phyloP scores from a whole-genome alignment of 176 grass and related monocot genomes.

The Bolboschoenus planiculmis region DNA sequence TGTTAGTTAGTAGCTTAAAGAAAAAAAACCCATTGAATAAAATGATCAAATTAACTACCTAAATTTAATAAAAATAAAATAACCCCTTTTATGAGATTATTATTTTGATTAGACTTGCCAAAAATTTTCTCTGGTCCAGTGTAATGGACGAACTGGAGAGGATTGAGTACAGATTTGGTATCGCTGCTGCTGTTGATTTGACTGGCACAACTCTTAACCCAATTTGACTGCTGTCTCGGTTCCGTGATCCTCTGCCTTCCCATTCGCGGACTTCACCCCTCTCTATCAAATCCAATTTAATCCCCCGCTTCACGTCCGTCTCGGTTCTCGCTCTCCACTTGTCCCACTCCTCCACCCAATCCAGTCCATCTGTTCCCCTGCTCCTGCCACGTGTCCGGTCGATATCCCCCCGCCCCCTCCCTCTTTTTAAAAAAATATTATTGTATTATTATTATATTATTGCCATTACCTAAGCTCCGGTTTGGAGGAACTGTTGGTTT shows the following conservation, averaged over 20 bases:
- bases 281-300: neutral
- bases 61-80: too few species aligned
- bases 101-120: too few species aligned
- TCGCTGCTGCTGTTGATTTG: neutral
- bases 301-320: neutral
- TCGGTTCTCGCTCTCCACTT: conserved; percentile 20
- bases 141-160: neutral
- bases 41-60: too few species aligned
- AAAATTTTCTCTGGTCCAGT: too few species aligned
- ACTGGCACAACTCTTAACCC: conserved; percentile 19
- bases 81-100: too few species aligned
- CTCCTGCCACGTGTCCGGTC: conserved; percentile 30
- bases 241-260: neutral
- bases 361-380: conserved; percentile 29
- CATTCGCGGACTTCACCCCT: conserved; percentile 30
- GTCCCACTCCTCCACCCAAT: neutral
- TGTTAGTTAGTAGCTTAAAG: too few species aligned
- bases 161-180: neutral
- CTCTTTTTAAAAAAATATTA: neutral
- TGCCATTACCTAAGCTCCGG: neutral
- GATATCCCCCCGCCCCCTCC: neutral
- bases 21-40: too few species aligned
- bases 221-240: conserved; percentile 29
- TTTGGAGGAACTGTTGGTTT: neutral
- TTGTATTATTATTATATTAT: neutral